phyloP scores from a whole-genome alignment of 257 asterid genomes.

The Gardenia jasminoides region DNA sequence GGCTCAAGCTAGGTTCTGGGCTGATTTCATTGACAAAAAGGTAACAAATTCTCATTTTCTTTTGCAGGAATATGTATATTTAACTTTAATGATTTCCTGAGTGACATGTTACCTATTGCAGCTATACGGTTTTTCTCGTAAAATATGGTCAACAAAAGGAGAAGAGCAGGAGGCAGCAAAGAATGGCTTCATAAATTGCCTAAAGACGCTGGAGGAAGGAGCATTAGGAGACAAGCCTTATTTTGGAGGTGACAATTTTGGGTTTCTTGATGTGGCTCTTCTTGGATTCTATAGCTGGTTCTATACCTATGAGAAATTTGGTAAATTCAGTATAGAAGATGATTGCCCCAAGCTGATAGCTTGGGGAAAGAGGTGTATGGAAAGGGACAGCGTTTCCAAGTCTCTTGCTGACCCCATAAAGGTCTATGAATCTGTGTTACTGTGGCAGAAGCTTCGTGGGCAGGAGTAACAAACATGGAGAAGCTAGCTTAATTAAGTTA shows the following conservation, averaged over 20 bases:
- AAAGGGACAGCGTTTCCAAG: constrained; percentile 24
- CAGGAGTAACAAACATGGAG: constrained; percentile 16
- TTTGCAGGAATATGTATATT: background rate
- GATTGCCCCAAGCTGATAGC: constrained; percentile 22
- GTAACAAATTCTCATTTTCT: background rate
- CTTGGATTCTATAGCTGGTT: constrained; percentile 23
- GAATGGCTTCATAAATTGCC: constrained; percentile 5
- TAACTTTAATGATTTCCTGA: background rate
- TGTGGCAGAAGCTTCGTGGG: background rate
- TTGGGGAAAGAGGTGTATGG: constrained; percentile 29
- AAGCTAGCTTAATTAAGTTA: background rate
- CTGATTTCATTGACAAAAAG: constrained; percentile 33
- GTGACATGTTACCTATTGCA: background rate
- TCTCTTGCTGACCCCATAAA: constrained; percentile 13
- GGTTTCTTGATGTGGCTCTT: constrained; percentile 18
- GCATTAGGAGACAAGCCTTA: constrained; percentile 22
- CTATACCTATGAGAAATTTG: constrained; percentile 3
- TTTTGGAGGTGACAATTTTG: constrained; percentile 22
- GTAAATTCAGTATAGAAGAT: constrained; percentile 10
- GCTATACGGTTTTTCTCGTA: constrained; percentile 2
- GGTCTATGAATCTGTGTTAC: constrained; percentile 14
- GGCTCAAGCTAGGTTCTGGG: constrained; percentile 43
- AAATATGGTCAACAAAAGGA: constrained; percentile 15
- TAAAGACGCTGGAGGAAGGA: constrained; percentile 11
- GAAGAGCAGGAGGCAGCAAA: constrained; percentile 17